These are phyloP conservation scores for Bothia castanella DNA, from an alignment of 1,284 basidiomycete species.

Conservation along the genomic window DNA sequence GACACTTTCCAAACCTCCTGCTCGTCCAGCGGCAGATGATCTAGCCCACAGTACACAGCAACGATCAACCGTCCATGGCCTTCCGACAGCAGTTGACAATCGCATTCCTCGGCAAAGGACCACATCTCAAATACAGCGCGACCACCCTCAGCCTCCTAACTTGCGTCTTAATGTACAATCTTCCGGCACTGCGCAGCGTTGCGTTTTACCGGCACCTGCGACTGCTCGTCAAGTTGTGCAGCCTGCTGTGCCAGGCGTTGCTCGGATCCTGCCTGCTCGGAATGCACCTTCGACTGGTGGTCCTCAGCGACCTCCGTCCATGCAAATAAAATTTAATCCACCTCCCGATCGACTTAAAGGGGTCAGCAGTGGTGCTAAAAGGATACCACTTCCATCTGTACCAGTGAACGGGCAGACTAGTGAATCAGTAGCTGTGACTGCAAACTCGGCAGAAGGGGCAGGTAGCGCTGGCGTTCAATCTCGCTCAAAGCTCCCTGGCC, in stretches of 20 bases:
- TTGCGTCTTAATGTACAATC: conserved; percentile 20
- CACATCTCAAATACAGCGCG: conserved; percentile 21
- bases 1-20: conserved; percentile 11
- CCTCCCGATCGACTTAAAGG: conserved; percentile 21
- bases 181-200: conserved; percentile 24
- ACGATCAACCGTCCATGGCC: conserved; percentile 1
- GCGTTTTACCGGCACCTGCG: conserved; percentile 12
- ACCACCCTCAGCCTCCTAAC: conserved; percentile 17
- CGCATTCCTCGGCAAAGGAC: conserved; percentile 19
- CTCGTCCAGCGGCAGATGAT: conserved; percentile 8
- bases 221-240: conserved; percentile 15
- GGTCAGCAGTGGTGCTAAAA: conserved; percentile 33
- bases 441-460: not conserved
- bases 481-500: conserved; percentile 15
- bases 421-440: conserved; percentile 5
- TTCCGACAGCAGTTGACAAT: conserved; percentile 1
- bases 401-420: conserved; percentile 3
- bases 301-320: conserved; percentile 28
- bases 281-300: conserved; percentile 17
- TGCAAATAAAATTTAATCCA: conserved; percentile 27
- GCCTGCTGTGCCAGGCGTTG: conserved; percentile 6
- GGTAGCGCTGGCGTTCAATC: conserved; percentile 3
- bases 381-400: conserved; percentile 32
- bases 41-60: conserved; percentile 7
- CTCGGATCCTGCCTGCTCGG: conserved; percentile 9